Percentiles rank a stretch among this genome's conserved stretches.
Evolutionary conservation across 1,284 basidiomycete species (phyloP).

Genomic region (Schizophyllum commune): DNA sequence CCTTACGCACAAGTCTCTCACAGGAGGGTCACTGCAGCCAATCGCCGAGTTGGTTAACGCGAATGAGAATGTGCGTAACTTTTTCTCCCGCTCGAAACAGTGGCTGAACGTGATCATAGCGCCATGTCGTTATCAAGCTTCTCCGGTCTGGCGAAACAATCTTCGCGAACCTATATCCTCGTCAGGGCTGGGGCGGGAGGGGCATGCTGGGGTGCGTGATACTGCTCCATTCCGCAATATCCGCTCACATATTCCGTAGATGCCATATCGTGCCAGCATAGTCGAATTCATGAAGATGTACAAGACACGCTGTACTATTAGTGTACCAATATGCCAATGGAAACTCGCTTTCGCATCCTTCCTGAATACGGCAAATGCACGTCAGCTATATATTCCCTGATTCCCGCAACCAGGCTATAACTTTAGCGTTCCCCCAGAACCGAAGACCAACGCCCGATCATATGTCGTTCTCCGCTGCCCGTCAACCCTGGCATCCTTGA

Average conservation of each 20-base stretch:
- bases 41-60: slow-evolving; percentile 63
- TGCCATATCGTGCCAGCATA: slow-evolving; percentile 56
- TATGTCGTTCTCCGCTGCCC: slow-evolving; percentile 21
- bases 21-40: slow-evolving; percentile 50
- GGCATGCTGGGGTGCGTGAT: slow-evolving; percentile 69
- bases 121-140: slow-evolving; percentile 32
- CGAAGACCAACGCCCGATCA: slow-evolving; percentile 28
- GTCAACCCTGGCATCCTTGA: slow-evolving; percentile 25
- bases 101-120: slow-evolving; percentile 17
- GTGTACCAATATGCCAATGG: slow-evolving; percentile 3
- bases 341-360: not conserved
- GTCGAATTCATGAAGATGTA: not conserved
- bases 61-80: slow-evolving; percentile 63
- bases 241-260: slow-evolving; percentile 24
- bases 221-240: not conserved
- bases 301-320: slow-evolving; percentile 2
- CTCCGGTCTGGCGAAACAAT: slow-evolving; percentile 26
- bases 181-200: slow-evolving; percentile 54
- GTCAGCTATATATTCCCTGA: too few species aligned
- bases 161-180: slow-evolving; percentile 30
- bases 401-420: not conserved
- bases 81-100: not conserved
- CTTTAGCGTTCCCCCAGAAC: slow-evolving; percentile 16
- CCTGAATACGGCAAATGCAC: too few species aligned
- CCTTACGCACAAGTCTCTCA: slow-evolving; percentile 47